Percentiles rank a stretch among this genome's conserved stretches.
These are phyloP conservation scores for Chenopodium berlandieri DNA, from an alignment of 148 eudicot genomes.

Conservation along the genomic window DNA sequence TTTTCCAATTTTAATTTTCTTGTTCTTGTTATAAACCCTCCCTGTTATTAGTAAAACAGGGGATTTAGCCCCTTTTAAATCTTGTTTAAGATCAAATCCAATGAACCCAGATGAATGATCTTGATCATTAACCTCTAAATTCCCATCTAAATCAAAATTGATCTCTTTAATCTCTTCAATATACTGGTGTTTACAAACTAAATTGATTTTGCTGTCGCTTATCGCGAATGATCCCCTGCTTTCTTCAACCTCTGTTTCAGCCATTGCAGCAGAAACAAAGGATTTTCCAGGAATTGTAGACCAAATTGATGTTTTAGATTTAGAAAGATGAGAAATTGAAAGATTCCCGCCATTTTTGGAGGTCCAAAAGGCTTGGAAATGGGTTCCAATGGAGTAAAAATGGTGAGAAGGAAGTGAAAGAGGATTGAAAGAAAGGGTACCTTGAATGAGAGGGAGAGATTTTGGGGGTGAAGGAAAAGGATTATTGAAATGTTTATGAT, in stretches of 20 bases:
- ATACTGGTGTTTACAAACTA: slow-evolving; percentile 69
- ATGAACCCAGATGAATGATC: slow-evolving; percentile 35
- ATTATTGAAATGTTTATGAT: slow-evolving; percentile 85
- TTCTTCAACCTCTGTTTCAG: slow-evolving; percentile 88
- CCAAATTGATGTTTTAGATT: slow-evolving; percentile 67
- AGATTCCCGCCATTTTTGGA: slow-evolving; percentile 61
- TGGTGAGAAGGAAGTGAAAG: slow-evolving; percentile 46
- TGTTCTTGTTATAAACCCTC: slow-evolving; percentile 43
- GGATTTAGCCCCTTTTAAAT: slow-evolving; percentile 23
- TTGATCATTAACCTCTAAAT: slow-evolving; percentile 24
- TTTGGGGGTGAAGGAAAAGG: slow-evolving; percentile 79
- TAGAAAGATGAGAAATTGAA: slow-evolving; percentile 59
- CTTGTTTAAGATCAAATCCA: slow-evolving; percentile 27
- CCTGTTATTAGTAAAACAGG: slow-evolving; percentile 65
- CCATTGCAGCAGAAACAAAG: slow-evolving; percentile 72
- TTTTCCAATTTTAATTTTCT: slow-evolving; percentile 22
- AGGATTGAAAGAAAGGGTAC: slow-evolving; percentile 51
- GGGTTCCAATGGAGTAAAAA: slow-evolving; percentile 54
- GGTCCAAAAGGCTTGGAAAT: slow-evolving; percentile 61
- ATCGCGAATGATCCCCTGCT: slow-evolving; percentile 92
- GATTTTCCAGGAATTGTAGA: slow-evolving; percentile 76
- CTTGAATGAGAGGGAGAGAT: slow-evolving; percentile 56
- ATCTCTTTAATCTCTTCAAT: slow-evolving; percentile 64
- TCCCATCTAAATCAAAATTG: slow-evolving; percentile 28
- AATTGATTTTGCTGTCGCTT: slow-evolving; percentile 47